Evolutionary conservation across 305 asterid species (phyloP).

Genomic region (Rubia balearica): DNA sequence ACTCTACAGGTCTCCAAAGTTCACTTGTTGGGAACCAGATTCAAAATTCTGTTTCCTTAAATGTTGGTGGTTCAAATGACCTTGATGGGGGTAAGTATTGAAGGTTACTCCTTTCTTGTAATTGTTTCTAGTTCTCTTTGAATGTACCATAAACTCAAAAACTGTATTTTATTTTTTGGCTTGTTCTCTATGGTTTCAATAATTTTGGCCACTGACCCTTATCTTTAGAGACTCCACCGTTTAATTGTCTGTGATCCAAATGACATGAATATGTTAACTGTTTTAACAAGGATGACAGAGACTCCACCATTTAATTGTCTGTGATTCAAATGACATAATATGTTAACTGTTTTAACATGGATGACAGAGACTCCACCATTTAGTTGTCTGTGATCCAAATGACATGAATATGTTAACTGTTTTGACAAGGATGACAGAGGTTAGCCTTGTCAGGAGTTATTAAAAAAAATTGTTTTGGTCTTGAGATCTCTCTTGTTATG

Average conservation of each 20-base stretch:
- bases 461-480: background rate
- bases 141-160: background rate
- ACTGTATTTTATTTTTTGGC: background rate
- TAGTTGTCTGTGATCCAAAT: background rate
- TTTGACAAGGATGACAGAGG: background rate
- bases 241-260: background rate
- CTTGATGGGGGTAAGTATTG: slow-evolving; percentile 58
- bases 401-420: background rate
- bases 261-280: background rate
- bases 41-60: slow-evolving; percentile 31
- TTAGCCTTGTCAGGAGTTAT: background rate
- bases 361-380: background rate
- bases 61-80: slow-evolving; percentile 43
- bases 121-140: background rate
- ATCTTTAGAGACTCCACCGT: background rate
- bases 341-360: too few relatives aligned
- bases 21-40: slow-evolving; percentile 43
- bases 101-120: slow-evolving; percentile 7
- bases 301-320: too few relatives aligned
- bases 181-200: background rate
- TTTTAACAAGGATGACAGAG: background rate
- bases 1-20: slow-evolving; percentile 49
- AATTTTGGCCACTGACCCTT: background rate
- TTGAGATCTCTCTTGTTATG: slow-evolving; percentile 11
- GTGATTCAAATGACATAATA: too few relatives aligned